phyloP scores from a whole-genome alignment of 352 stramenopile genomes.

The Elongisporangium anandrum region DNA sequence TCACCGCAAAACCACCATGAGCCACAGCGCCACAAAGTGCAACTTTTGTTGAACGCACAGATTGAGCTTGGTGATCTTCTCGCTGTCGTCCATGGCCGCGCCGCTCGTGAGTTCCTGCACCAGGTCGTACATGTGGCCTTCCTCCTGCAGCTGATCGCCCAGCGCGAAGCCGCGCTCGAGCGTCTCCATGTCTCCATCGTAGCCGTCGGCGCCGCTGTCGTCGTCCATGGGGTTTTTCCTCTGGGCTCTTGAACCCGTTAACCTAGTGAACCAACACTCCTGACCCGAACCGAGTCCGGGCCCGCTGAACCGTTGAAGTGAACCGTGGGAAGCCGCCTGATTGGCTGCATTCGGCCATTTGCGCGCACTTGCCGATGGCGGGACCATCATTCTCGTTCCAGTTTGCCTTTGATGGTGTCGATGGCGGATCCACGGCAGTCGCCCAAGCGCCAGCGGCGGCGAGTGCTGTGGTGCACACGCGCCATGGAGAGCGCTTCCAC shows the following conservation, averaged over 20 bases:
- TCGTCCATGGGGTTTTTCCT: background rate
- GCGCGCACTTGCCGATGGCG: slow-evolving; percentile 8
- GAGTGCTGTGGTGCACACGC: slow-evolving; percentile 14
- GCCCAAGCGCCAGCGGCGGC: background rate
- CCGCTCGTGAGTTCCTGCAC: slow-evolving; percentile 58
- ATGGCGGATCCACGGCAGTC: background rate
- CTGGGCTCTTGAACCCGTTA: background rate
- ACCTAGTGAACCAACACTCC: background rate
- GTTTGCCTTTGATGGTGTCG: slow-evolving; percentile 37
- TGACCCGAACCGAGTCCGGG: background rate
- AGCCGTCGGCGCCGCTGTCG: slow-evolving; percentile 3
- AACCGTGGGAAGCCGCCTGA: background rate
- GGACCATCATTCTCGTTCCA: slow-evolving; percentile 59
- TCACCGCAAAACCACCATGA: background rate
- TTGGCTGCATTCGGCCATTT: background rate
- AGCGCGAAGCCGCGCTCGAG: background rate
- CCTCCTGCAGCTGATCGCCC: slow-evolving; percentile 44
- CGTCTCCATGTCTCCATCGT: slow-evolving; percentile 7
- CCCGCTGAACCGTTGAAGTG: background rate
- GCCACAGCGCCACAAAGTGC: slow-evolving; percentile 2
- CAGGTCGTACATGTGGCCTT: slow-evolving; percentile 58
- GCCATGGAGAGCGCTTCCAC: slow-evolving; percentile 48
- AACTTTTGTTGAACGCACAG: slow-evolving; percentile 34
- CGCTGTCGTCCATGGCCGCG: slow-evolving; percentile 46
- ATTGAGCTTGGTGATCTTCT: slow-evolving; percentile 70